Percentiles rank a stretch among this genome's conserved stretches.
These are phyloP conservation scores for Batkoa obscura DNA, from an alignment of 371 early-diverging fungal genomes.

Conservation along the genomic window DNA sequence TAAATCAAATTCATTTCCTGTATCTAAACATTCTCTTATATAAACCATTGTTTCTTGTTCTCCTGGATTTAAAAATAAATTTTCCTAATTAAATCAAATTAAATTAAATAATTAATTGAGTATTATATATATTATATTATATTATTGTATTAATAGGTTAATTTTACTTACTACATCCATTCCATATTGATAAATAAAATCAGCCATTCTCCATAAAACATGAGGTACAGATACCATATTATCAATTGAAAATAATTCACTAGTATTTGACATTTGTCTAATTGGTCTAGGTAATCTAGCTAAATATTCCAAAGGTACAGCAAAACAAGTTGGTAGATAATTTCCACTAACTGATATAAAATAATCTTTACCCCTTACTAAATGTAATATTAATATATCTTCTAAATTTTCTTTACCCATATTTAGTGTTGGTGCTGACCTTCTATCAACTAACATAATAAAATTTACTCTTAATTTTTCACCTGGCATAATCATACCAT, in stretches of 20 bases:
- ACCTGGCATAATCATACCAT: constrained; percentile 50
- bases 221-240: constrained; percentile 47
- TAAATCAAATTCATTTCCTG: constrained; percentile 47
- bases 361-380: constrained; percentile 62
- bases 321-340: constrained; percentile 57
- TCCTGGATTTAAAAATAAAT: constrained; percentile 45
- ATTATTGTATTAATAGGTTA: neutral
- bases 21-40: constrained; percentile 66
- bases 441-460: constrained; percentile 40
- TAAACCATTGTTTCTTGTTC: constrained; percentile 40
- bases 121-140: neutral
- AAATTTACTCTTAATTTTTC: constrained; percentile 18
- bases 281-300: constrained; percentile 32
- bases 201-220: constrained; percentile 59
- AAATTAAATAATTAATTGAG: neutral
- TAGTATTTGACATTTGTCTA: neutral
- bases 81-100: constrained; percentile 26
- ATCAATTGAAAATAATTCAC: neutral
- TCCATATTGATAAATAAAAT: constrained; percentile 50
- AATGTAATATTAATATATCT: constrained; percentile 61
- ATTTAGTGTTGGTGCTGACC: constrained; percentile 42
- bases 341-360: constrained; percentile 53
- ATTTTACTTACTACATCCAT: constrained; percentile 24
- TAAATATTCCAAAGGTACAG: constrained; percentile 38
- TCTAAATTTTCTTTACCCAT: constrained; percentile 34